Evolutionary conservation across 1,284 basidiomycete genomes (phyloP).

Genomic region (Peniophora sp.): DNA sequence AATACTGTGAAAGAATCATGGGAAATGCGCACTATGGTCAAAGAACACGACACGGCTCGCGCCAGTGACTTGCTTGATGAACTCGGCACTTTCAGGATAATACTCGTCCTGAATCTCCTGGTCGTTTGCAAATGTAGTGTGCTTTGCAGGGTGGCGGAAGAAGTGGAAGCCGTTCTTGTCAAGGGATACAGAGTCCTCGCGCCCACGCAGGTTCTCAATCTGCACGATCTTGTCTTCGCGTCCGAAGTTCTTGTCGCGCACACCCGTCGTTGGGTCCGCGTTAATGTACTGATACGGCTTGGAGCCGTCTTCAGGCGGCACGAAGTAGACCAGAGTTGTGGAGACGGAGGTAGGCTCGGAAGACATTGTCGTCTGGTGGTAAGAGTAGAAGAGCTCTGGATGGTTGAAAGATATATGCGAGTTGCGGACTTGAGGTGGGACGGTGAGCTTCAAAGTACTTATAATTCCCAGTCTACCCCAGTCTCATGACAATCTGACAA

Average conservation of each 20-base stretch:
- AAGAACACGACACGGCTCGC: conserved; percentile 52
- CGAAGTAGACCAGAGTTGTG: conserved; percentile 8
- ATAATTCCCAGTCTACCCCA: too few relatives aligned
- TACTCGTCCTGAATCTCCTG: conserved; percentile 37
- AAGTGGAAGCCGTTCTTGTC: conserved; percentile 45
- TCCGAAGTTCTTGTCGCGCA: conserved; percentile 4
- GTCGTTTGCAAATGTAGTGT: conserved; percentile 30
- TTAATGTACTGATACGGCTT: conserved; percentile 5
- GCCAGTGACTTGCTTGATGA: conserved; percentile 54
- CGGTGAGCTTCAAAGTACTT: too few relatives aligned
- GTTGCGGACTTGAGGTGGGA: too few relatives aligned
- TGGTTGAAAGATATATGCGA: neutral
- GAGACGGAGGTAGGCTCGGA: conserved; percentile 4
- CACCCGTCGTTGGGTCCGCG: conserved; percentile 1
- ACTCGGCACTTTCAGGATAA: conserved; percentile 45
- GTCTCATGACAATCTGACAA: too few relatives aligned
- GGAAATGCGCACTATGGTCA: conserved; percentile 47
- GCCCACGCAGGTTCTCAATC: conserved; percentile 43
- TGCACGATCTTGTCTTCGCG: conserved; percentile 16
- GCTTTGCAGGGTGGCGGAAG: conserved; percentile 25
- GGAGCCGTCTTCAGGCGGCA: conserved; percentile 10
- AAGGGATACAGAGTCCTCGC: conserved; percentile 29
- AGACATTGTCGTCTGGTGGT: neutral
- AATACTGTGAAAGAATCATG: neutral
- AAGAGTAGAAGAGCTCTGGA: neutral